Evolutionary conservation across 352 stramenopile species (phyloP).

Genomic region (Phytophthora meadii): DNA sequence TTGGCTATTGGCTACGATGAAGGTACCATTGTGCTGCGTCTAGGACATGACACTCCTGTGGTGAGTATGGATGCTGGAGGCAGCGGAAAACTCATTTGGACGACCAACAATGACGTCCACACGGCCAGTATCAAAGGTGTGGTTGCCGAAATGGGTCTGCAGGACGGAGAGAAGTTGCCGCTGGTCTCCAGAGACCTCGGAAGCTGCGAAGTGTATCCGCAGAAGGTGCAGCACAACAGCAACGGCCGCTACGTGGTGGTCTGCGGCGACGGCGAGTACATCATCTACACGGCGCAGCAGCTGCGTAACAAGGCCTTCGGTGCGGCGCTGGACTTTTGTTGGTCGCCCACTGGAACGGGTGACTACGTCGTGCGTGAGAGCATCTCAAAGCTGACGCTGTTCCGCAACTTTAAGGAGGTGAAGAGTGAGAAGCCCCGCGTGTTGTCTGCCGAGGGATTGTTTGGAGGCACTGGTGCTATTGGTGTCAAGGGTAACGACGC

Average conservation of each 20-base stretch:
- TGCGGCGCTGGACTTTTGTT: slow-evolving; percentile 98
- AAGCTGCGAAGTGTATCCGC: slow-evolving; percentile 97
- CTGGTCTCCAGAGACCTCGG: slow-evolving; percentile 93
- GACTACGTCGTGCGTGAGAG: slow-evolving; percentile 99
- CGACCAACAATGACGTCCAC: slow-evolving; percentile 98
- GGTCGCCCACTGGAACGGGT: slow-evolving; percentile 95
- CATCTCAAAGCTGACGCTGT: slow-evolving; percentile 96
- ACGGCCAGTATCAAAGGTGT: slow-evolving; percentile 93
- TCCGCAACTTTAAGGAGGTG: slow-evolving; percentile 99
- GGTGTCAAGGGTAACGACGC: slow-evolving; percentile 96
- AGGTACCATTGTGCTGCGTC: slow-evolving; percentile 95
- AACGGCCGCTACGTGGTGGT: slow-evolving; percentile 99
- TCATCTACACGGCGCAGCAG: slow-evolving; percentile 99
- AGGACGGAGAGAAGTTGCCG: slow-evolving; percentile 91
- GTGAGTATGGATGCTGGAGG: slow-evolving; percentile 95
- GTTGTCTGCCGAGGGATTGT: slow-evolving; percentile 95
- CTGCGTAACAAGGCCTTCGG: slow-evolving; percentile 97
- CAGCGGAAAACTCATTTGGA: slow-evolving; percentile 98
- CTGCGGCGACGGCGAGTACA: slow-evolving; percentile 99
- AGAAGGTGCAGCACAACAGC: slow-evolving; percentile 98
- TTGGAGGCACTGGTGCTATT: slow-evolving; percentile 94
- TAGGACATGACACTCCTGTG: slow-evolving; percentile 98
- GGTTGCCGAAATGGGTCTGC: slow-evolving; percentile 73
- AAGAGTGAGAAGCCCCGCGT: slow-evolving; percentile 95
- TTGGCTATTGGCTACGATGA: slow-evolving; percentile 96